Conservation (phyloP, 169 alveolate species). For the Babesia bigemina region DNA sequence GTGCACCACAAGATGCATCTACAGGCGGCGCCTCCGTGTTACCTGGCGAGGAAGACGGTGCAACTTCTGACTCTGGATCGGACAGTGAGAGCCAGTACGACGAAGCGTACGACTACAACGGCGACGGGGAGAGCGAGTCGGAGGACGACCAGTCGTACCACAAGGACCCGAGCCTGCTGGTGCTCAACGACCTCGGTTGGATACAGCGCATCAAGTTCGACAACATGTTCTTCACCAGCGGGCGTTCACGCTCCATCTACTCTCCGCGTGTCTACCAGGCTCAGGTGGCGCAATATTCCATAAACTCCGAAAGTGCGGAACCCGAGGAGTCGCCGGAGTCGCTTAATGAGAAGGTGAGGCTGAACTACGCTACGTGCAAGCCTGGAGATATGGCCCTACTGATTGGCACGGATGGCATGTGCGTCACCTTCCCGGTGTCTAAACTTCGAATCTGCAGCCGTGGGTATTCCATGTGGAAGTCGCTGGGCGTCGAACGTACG, state of each 20-base stretch:
- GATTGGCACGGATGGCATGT: slow-evolving; percentile 12
- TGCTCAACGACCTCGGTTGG: slow-evolving; percentile 28
- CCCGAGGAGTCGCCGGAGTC: background rate
- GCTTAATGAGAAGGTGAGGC: background rate
- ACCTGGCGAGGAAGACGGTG: background rate
- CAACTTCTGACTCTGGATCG: background rate
- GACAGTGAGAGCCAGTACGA: background rate
- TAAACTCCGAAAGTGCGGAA: background rate
- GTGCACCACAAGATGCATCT: no score
- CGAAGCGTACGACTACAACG: background rate
- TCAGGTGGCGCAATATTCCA: slow-evolving; percentile 18
- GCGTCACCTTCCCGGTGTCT: slow-evolving; percentile 17
- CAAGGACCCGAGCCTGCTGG: slow-evolving; percentile 29
- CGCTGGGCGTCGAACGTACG: background rate
- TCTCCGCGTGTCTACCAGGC: slow-evolving; percentile 29
- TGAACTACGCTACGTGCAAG: slow-evolving; percentile 8
- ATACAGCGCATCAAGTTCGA: slow-evolving; percentile 55
- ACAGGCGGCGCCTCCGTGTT: background rate
- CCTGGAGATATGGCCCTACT: slow-evolving; percentile 13
- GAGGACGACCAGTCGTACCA: background rate
- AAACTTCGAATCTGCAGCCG: slow-evolving; percentile 21
- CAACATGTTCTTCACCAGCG: slow-evolving; percentile 48
- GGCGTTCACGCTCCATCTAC: slow-evolving; percentile 23
- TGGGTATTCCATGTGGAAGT: slow-evolving; percentile 30
- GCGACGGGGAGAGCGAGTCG: slow-evolving; percentile 1